Evolutionary conservation across 768 basidiomycete genomes (phyloP), one percentile per base, ranked within the genome.

Genomic region (Astraeus odoratus): DNA sequence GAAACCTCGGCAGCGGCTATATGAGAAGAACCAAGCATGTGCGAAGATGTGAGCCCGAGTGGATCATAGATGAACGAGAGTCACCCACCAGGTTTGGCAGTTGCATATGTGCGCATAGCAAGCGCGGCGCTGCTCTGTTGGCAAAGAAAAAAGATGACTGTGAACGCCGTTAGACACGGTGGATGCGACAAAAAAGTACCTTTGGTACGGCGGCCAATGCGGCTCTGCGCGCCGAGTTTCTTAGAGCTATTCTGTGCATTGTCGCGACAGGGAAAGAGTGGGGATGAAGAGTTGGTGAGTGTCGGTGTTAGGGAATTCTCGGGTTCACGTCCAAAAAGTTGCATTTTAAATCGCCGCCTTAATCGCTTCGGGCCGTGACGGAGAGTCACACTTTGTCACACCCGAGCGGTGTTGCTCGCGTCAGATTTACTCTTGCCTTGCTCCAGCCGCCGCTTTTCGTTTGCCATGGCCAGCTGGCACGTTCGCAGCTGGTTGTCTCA

Each of bases 1-100:
- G 96, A 95, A 57, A 99, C 96, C 80, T 99, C 96, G 59, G 94
- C 95, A 56, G 95, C 96, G 66, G 93, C 96, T 95, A 50, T 57
- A 65, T 48, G 46, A 54, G 53, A 50, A 2, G 23, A 41, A 43
- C 42, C 46, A 47, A 39, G 50, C 48, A 59, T 55, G 51, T 53
- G 47, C 54, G 26, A 38, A 41, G 26, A 41, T 31, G 34, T 37
- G 9, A 22, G 22, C 19, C 5, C 12, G 12, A 18, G 7, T 8
- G 9, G 13, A 51, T 53, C 51, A 57, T 52, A 54, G 51, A 19
- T 20, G 29, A 34, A 38, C 22, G 35, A n/a, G 8, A 42, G 45
- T 41, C 27, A 67, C 87, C 54, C 55, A 97, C 94, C 88, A 70
- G 96, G 83, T 75, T 99, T 99, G 60, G 94, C 94, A 58, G 95